Evolutionary conservation across 352 stramenopile species (phyloP).

Genomic region (Blastocystis sp.): DNA sequence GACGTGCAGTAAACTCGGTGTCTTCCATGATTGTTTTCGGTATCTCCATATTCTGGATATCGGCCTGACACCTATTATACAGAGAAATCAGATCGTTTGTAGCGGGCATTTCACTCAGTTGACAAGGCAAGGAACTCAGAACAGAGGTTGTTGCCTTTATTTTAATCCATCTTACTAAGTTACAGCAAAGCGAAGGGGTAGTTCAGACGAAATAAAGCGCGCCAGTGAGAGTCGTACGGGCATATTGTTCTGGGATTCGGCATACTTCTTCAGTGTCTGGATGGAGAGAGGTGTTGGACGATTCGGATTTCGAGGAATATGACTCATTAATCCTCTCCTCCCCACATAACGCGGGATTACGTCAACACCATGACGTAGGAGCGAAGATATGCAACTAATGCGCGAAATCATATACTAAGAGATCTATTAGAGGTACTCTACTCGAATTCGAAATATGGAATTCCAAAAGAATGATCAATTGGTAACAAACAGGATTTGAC

Average conservation of each 20-base stretch:
- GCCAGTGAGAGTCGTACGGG: slow-evolving; percentile 21
- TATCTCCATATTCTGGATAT: slow-evolving; percentile 53
- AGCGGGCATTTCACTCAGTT: slow-evolving; percentile 42
- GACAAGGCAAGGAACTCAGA: slow-evolving; percentile 41
- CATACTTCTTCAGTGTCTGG: slow-evolving; percentile 21
- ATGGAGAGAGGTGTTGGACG: slow-evolving; percentile 40
- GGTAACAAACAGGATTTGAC: background rate
- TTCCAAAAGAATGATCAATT: background rate
- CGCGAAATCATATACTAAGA: background rate
- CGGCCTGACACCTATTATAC: slow-evolving; percentile 30
- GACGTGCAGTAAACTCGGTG: slow-evolving; percentile 46
- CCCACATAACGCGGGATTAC: background rate
- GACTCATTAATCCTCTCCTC: background rate
- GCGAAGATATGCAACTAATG: background rate
- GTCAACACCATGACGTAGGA: background rate
- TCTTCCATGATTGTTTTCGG: slow-evolving; percentile 40
- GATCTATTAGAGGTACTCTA: background rate
- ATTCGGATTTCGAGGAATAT: background rate
- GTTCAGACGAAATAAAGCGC: slow-evolving; percentile 22
- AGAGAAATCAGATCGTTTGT: slow-evolving; percentile 50
- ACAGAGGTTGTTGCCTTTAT: slow-evolving; percentile 34
- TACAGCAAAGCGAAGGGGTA: slow-evolving; percentile 43
- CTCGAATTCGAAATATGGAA: background rate
- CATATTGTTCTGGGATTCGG: slow-evolving; percentile 53
- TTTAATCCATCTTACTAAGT: background rate